Evolutionary conservation across 495 filamentous ascomycete genomes (phyloP), one percentile per base, ranked within the genome.

Genomic region (Xylaria castorea): DNA sequence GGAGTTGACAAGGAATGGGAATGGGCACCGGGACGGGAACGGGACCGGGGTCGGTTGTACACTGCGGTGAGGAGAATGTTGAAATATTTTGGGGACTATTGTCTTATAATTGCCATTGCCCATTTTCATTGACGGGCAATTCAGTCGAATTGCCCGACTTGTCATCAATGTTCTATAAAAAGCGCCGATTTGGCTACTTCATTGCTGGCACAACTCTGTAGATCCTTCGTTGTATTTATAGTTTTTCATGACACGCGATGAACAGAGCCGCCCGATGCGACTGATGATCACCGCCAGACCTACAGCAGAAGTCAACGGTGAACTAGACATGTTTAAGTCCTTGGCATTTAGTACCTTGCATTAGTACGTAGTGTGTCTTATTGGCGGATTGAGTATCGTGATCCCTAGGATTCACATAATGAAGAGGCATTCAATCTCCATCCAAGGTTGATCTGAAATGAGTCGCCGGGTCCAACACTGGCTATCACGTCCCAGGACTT

Each of bases 331-430:
- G 61, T 46, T 14, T 27, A 38, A 12, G 6, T 63, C 68, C 68
- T 63, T 70, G 57, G 57, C 68, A 34, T 46, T 30, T 14, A 50
- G 55, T 64, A 65, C 57, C 55, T 71, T 71, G 40, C 55, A 71
- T 71, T 32, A 36, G 34, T 12, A 53, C 40, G 66, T 32, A 36
- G 34, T 12, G 36, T 55, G 66, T 58, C 50, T 27, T 20, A 34
- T 48, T 9, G 46, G 18, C 50, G 30, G 30, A 36, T 32, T 36
- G 0, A 20, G 32, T 8, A 36, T 60, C 30, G 30, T 11, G 5
- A 36, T 60, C 55, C 16, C 9, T 60, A 32, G 0, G 53, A 32
- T 57, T 16, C n/a, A 22, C 7, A 51, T 3, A 11, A 51, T 25
- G 3, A 34, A 66, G 38, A 64, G 61, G 20, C 69, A 73, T 46